Base-by-base conservation (phyloP, 441 rosid species). In the Gossypium davidsonii region DNA sequence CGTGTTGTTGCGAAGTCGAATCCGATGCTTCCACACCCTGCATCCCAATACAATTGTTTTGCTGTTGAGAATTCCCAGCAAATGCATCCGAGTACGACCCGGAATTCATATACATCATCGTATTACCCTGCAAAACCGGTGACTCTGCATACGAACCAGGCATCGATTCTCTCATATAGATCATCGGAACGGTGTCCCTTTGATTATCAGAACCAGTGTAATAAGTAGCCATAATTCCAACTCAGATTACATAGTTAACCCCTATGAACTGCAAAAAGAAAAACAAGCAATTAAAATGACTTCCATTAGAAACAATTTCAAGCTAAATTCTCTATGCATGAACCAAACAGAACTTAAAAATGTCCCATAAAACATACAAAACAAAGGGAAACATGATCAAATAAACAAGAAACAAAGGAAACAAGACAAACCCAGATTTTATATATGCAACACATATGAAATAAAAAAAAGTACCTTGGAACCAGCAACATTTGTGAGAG, bases 91-190 rank as follows among this genome's bases (percentile, higher is more conserved):
- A 74, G 80, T 80, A 89, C 56, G 95, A 82, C 48, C 88, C 87
- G 0, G 90, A 66, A 74, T 88, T 90, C 88, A 93, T 84, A 72
- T 91, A 88, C 85, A 86, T 76, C 97, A 91, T 90, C 77, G 88
- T 62, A 72, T 85, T 91, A 8, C 87, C 88, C 2, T 91, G 87
- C 73, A 81, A 85, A 83, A 82, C 85, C 3, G 82, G 76, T 11
- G 89, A 76, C 65, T 91, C 91, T 0, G 82, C 77, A 64, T 83
- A 89, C 1, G 90, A 81, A 75, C 83, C 82, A 10, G 93, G 88
- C 79, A 86, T 42, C 5, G 77, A 67, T 58, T 83, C 89, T 71
- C 85, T 79, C 5, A 75, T 78, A 80, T 91, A 93, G 73, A 85
- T 74, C 85, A 84, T 83, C 42, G 90, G 88, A 1, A 86, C 74